Evolutionary conservation across 352 stramenopile genomes (phyloP).

Genomic region (Phytophthora multivora): DNA sequence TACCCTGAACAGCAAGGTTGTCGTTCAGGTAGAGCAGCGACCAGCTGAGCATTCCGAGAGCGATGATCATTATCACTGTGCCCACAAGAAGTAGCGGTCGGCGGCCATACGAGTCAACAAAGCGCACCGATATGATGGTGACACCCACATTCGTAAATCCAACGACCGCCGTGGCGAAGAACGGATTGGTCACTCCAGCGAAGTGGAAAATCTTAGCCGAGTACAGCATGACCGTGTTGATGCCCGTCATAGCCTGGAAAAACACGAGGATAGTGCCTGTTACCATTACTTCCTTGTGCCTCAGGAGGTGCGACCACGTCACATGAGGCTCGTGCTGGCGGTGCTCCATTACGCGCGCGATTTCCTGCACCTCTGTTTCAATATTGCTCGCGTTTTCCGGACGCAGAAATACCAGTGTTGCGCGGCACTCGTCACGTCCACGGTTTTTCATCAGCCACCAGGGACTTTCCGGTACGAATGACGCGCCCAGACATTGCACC

Average conservation of each 20-base stretch:
- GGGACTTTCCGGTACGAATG: constrained; percentile 84
- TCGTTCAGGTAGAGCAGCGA: constrained; percentile 66
- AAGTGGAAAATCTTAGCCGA: constrained; percentile 92
- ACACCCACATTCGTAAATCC: constrained; percentile 74
- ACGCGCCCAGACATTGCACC: constrained; percentile 58
- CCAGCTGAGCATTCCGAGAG: constrained; percentile 68
- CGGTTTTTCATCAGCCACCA: constrained; percentile 89
- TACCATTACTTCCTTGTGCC: constrained; percentile 61
- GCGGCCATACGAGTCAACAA: constrained; percentile 80
- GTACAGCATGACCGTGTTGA: constrained; percentile 93
- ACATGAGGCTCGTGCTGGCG: constrained; percentile 45
- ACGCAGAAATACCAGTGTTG: constrained; percentile 50
- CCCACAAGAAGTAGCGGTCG: constrained; percentile 75
- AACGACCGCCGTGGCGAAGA: constrained; percentile 81
- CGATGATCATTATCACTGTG: constrained; percentile 74
- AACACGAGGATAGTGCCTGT: constrained; percentile 75
- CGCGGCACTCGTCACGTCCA: constrained; percentile 45
- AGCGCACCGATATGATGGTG: constrained; percentile 75
- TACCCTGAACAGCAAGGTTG: constrained; percentile 53
- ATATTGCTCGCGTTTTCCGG: constrained; percentile 35
- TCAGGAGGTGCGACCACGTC: constrained; percentile 58
- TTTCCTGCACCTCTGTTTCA: constrained; percentile 67
- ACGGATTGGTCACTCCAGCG: constrained; percentile 85
- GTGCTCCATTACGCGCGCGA: constrained; percentile 67
- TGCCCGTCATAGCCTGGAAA: constrained; percentile 89